Evolutionary conservation across 495 filamentous ascomycete species (phyloP), one percentile per base, ranked within the genome.

Genomic region (Terfezia claveryi): DNA sequence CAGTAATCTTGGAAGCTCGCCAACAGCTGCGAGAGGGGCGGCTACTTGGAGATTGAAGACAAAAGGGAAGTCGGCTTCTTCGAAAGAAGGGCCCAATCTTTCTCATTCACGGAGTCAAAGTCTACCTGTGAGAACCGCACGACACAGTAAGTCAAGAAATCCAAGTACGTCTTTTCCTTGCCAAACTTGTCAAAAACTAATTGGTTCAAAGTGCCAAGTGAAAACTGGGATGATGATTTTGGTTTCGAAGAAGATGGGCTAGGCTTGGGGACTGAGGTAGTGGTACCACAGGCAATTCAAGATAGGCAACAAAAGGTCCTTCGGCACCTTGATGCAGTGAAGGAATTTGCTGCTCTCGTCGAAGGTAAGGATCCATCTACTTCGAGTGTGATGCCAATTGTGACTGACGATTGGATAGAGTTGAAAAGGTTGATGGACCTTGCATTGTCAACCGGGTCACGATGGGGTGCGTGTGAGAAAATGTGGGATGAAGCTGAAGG

Each of bases 41-140:
- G 27, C 27, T 7, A 32, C 27, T 32, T 32, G 27, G 27, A 32
- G 27, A 32, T 4, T 32, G 27, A 32, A 32, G 27, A 32, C 27
- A 7, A 32, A 32, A 4, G 27, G 27, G 27, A 32, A 32, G 27
- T 32, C 27, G 27, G 27, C 27, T 32, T 32, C 27, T 32, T 32
- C 2, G 27, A 32, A 32, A 32, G 27, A 32, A 32, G 27, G 27
- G 27, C 27, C 27, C 7, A 32, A 32, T 32, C 27, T 51, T 11
- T 46, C 54, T n/a, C 91, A 96, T 65, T 73, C 93, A 50, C 80
- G 91, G 51, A 95, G 91, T 63, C 87, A 94, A 63, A 98, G 91
- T 67, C 87, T 98, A n/a, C 91, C 91, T 0, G 76, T 91, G 14
- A 46, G 79, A 83, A 3, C 78, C 79, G 41, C 70, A 5, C 68